Evolutionary conservation across 345 rosid genomes (phyloP).

Genomic region (Hibiscus mutabilis): DNA sequence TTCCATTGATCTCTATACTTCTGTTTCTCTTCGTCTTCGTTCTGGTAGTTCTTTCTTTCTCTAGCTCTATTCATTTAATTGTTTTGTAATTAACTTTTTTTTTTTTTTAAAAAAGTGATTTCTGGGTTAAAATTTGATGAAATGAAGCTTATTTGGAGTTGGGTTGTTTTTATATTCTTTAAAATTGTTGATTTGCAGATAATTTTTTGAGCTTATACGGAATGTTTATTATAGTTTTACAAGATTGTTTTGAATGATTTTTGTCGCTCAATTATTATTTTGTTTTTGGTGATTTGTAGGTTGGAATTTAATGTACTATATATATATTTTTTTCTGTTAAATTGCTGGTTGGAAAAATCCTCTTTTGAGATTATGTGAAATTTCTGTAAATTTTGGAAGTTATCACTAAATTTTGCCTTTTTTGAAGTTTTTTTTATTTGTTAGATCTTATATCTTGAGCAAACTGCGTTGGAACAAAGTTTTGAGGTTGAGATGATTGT

Average conservation of each 20-base stretch:
- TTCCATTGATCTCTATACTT: slow-evolving; percentile 75
- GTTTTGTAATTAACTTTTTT: neutral
- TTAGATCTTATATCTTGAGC: neutral
- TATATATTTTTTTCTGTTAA: neutral
- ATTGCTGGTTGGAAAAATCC: neutral
- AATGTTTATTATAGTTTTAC: neutral
- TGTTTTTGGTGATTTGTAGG: neutral
- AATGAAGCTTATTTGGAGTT: neutral
- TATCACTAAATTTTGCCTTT: neutral
- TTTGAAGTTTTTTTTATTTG: neutral
- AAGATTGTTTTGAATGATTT: neutral
- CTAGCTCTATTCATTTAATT: neutral
- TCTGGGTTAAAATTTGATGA: neutral
- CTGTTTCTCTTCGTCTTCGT: slow-evolving; percentile 50
- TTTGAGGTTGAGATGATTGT: neutral
- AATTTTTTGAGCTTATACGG: slow-evolving; percentile 12
- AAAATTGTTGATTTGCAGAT: slow-evolving; percentile 15
- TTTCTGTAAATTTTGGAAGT: neutral
- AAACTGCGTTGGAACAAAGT: neutral
- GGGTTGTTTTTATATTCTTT: slow-evolving; percentile 10
- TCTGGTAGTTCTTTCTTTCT: slow-evolving; percentile 9
- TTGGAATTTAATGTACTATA: neutral
- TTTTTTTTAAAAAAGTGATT: neutral
- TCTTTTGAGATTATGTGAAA: neutral
- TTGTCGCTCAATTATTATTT: neutral